phyloP scores from a whole-genome alignment of 148 eudicot genomes.

The Silene uniflora region DNA sequence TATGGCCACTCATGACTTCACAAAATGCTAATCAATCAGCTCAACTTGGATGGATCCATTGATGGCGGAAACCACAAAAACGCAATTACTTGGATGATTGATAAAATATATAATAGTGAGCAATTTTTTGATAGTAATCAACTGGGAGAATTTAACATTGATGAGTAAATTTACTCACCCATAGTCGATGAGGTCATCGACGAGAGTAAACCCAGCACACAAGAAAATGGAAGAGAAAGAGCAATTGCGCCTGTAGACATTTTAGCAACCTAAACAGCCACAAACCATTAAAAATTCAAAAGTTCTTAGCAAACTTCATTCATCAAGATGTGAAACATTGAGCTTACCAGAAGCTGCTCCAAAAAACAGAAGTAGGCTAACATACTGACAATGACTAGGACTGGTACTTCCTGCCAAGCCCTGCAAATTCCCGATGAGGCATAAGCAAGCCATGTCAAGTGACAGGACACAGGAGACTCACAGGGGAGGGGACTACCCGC shows the following conservation, averaged over 20 bases:
- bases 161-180: constrained; percentile 43
- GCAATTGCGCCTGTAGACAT: constrained; percentile 83
- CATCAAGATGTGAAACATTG: neutral
- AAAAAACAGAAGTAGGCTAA: constrained; percentile 42
- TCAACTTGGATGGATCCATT: too few relatives aligned
- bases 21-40: too few relatives aligned
- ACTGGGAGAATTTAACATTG: too few relatives aligned
- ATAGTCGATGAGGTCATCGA: constrained; percentile 86
- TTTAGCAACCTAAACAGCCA: constrained; percentile 50
- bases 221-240: constrained; percentile 86
- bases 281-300: constrained; percentile 8
- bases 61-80: too few relatives aligned
- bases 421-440: constrained; percentile 31
- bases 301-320: neutral
- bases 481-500: neutral
- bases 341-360: constrained; percentile 60
- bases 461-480: neutral
- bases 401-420: constrained; percentile 88
- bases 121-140: too few relatives aligned
- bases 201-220: constrained; percentile 74
- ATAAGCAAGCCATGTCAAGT: constrained; percentile 10
- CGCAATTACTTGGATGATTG: too few relatives aligned
- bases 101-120: too few relatives aligned
- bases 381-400: constrained; percentile 87
- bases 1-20: too few relatives aligned